phyloP scores from a whole-genome alignment of 2,329 filamentous ascomycete genomes.

The Neofusicoccum umdonicola region DNA sequence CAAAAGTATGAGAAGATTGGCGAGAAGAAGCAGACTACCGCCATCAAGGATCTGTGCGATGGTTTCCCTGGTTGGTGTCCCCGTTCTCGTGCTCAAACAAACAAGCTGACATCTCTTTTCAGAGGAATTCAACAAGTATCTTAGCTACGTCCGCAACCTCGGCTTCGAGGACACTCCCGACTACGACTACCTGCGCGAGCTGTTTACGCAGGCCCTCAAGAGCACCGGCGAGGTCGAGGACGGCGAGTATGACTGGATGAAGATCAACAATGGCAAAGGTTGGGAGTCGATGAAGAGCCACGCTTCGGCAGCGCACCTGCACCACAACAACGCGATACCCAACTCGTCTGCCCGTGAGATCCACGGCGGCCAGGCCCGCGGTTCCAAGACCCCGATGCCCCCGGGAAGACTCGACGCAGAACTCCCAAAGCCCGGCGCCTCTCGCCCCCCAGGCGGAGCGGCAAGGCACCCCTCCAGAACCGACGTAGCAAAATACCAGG shows the following conservation, averaged over 20 bases:
- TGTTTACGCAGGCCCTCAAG: constrained; percentile 95
- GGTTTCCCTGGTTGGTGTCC: constrained; percentile 69
- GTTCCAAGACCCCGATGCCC: constrained; percentile 51
- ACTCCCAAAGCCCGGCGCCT: constrained; percentile 60
- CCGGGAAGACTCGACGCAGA: constrained; percentile 45
- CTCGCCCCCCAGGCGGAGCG: constrained; percentile 42
- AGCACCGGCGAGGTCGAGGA: constrained; percentile 93
- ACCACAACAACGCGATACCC: constrained; percentile 73
- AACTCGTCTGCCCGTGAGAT: constrained; percentile 83
- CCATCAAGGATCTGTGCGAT: constrained; percentile 94
- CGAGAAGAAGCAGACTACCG: constrained; percentile 98
- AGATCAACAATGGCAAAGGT: constrained; percentile 87
- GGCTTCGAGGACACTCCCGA: constrained; percentile 98
- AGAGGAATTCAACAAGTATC: constrained; percentile 96
- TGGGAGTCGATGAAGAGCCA: constrained; percentile 79
- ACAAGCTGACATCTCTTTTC: constrained; percentile 31
- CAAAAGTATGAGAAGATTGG: constrained; percentile 99
- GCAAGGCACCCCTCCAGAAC: constrained; percentile 16
- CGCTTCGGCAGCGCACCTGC: constrained; percentile 69
- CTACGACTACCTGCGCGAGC: constrained; percentile 94
- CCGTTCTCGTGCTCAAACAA: not conserved
- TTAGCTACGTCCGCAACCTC: constrained; percentile 94
- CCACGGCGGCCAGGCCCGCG: constrained; percentile 68
- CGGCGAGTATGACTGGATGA: constrained; percentile 99
- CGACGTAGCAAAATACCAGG: constrained; percentile 30